Evolutionary conservation across 2,329 filamentous ascomycete species (phyloP), one percentile per base, ranked within the genome.

Genomic region (Aureobasidium leucospermi): DNA sequence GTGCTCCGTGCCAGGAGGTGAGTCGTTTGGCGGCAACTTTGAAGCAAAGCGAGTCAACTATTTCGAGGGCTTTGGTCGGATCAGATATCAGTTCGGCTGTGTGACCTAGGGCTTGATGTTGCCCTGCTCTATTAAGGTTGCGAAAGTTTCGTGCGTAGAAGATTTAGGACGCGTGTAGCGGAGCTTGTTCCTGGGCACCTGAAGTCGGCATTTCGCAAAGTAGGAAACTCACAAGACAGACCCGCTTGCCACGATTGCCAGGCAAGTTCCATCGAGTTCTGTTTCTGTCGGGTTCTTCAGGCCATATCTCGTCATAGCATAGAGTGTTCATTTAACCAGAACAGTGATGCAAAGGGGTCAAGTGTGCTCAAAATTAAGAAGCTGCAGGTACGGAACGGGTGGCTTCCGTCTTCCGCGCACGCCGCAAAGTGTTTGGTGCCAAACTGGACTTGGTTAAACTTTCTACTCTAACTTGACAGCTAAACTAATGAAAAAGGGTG

Each of bases 391-490:
- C 34, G 13, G 13, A 31, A 6, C 34, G 48, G 34, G 34, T 51
- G 23, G 48, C 48, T 41, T n/a, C 8, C 23, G 48, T 31, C 31
- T 36, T 32, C 31, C 11, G 15, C 15, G n/a, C 8, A 36, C 6
- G 39, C 32, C 47, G 32, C 11, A 8, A 13, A 36, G 34, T 36
- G 11, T 19, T 29, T 52, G 38, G 15, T 29, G 48, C 15, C 36
- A 31, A 52, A 41, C 19, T 29, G 11, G 34, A 13, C 15, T 41
- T 52, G 19, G 48, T 52, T 52, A 52, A 16, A 52, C 48, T 52
- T 52, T 51, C 47, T 51, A 39, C 47, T 51, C 47, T 51, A 51
- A 51, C 34, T 29, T 39, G 19, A 52, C 36, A 41, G 48, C 48
- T 49, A 52, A 52, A 52, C 48, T 52, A 51, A 39, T 10, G 34